These are phyloP conservation scores for Sarocladium strictum DNA, from an alignment of 2,329 filamentous ascomycete genomes.

Conservation along the genomic window DNA sequence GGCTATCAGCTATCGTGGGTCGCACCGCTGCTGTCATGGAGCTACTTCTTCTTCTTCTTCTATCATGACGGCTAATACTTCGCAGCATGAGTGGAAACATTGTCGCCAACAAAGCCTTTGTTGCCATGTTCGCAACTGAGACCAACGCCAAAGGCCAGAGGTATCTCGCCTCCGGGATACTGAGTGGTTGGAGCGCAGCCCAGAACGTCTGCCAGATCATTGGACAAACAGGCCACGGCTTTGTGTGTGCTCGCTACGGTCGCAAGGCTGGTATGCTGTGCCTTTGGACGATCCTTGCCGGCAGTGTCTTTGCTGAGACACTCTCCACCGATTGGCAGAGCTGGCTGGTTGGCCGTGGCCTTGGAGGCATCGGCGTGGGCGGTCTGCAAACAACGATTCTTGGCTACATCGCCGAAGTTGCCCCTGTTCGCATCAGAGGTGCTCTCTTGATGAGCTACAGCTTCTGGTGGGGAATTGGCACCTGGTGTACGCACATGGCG, in stretches of 20 bases:
- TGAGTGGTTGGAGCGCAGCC: slow-evolving; percentile 32
- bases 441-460: slow-evolving; percentile 33
- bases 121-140: slow-evolving; percentile 25
- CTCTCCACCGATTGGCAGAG: slow-evolving; percentile 30
- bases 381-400: slow-evolving; percentile 35
- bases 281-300: slow-evolving; percentile 24
- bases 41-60: not conserved
- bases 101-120: slow-evolving; percentile 32
- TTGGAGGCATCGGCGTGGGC: slow-evolving; percentile 33
- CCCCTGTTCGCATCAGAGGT: slow-evolving; percentile 33
- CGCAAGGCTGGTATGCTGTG: slow-evolving; percentile 26
- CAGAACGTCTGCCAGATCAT: slow-evolving; percentile 33
- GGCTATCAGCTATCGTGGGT: slow-evolving; percentile 1
- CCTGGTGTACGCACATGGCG: slow-evolving; percentile 35
- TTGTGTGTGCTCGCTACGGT: slow-evolving; percentile 22
- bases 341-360: slow-evolving; percentile 31
- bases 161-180: slow-evolving; percentile 27
- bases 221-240: slow-evolving; percentile 26
- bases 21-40: not conserved
- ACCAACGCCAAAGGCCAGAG: slow-evolving; percentile 19
- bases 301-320: slow-evolving; percentile 31
- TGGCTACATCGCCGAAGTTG: slow-evolving; percentile 34
- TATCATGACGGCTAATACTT: slow-evolving; percentile 11
- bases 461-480: slow-evolving; percentile 38
- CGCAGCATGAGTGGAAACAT: slow-evolving; percentile 28